Evolutionary conservation across 768 basidiomycete genomes (phyloP).

Genomic region (Brasilioporus rufonigricans): DNA sequence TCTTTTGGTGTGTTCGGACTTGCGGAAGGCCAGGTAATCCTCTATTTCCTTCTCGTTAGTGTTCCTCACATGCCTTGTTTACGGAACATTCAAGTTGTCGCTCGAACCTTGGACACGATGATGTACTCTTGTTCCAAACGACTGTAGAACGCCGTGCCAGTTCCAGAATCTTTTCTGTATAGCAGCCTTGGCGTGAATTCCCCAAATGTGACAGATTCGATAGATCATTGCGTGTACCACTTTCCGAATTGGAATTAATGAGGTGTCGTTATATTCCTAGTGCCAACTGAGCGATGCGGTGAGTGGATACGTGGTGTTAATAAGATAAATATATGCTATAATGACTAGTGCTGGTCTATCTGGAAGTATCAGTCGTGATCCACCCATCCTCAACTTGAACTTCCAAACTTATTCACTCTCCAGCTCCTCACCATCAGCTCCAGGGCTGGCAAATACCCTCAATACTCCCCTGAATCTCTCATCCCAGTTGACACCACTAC

Average conservation of each 20-base stretch:
- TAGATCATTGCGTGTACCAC: background rate
- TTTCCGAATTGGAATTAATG: background rate
- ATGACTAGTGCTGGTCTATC: background rate
- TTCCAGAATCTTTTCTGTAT: too few species aligned
- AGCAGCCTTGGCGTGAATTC: too few species aligned
- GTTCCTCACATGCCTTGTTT: background rate
- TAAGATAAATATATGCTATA: background rate
- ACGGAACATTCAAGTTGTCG: background rate
- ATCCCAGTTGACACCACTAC: conserved; percentile 71
- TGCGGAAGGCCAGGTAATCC: background rate
- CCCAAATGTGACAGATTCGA: too few species aligned
- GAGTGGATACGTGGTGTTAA: background rate
- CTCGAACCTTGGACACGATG: background rate
- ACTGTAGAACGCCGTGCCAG: too few species aligned
- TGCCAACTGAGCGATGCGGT: background rate
- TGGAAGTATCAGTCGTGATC: background rate
- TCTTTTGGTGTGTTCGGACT: background rate
- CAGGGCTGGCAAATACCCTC: conserved; percentile 54
- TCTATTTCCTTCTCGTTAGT: background rate
- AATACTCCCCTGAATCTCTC: conserved; percentile 61
- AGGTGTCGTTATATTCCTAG: background rate
- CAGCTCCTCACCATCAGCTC: conserved; percentile 1
- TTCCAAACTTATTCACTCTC: background rate
- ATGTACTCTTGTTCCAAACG: too few species aligned
- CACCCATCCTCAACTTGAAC: background rate